phyloP scores from a whole-genome alignment of 257 asterid genomes.

The Ilex aquifolium region DNA sequence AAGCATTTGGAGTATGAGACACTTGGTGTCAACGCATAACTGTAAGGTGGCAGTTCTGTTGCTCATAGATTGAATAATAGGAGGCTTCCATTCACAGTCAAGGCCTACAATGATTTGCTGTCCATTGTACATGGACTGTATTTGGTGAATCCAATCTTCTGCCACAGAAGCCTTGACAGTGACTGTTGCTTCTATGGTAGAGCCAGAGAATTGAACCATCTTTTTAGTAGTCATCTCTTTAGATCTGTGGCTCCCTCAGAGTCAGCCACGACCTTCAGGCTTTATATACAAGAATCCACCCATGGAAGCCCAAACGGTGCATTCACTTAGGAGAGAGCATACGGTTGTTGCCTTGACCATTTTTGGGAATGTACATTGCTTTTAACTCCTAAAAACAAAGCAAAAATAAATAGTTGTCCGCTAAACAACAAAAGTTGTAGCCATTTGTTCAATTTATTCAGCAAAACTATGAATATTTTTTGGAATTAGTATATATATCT shows the following conservation, averaged over 20 bases:
- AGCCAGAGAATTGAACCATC: conserved; percentile 4
- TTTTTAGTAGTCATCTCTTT: conserved; percentile 12
- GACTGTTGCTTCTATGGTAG: conserved; percentile 14
- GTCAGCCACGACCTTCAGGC: not conserved
- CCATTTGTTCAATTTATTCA: too few relatives aligned
- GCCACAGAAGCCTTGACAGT: conserved; percentile 7
- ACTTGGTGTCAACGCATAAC: conserved; percentile 14
- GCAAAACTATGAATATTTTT: too few relatives aligned
- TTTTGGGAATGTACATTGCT: too few relatives aligned
- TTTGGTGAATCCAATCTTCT: conserved; percentile 7
- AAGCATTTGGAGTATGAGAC: conserved; percentile 15
- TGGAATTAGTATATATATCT: too few relatives aligned
- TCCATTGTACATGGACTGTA: not conserved
- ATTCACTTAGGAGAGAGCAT: too few relatives aligned
- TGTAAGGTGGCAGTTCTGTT: conserved; percentile 22
- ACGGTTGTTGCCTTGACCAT: too few relatives aligned
- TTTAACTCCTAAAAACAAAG: too few relatives aligned
- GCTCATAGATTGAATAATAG: not conserved
- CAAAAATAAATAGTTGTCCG: too few relatives aligned
- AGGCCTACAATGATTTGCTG: conserved; percentile 15
- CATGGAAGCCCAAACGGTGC: not conserved
- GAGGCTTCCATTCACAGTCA: conserved; percentile 25
- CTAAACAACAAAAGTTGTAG: too few relatives aligned
- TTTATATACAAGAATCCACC: not conserved
- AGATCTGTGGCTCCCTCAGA: not conserved